phyloP scores from a whole-genome alignment of 345 rosid genomes.

The Sisymbrium irio region DNA sequence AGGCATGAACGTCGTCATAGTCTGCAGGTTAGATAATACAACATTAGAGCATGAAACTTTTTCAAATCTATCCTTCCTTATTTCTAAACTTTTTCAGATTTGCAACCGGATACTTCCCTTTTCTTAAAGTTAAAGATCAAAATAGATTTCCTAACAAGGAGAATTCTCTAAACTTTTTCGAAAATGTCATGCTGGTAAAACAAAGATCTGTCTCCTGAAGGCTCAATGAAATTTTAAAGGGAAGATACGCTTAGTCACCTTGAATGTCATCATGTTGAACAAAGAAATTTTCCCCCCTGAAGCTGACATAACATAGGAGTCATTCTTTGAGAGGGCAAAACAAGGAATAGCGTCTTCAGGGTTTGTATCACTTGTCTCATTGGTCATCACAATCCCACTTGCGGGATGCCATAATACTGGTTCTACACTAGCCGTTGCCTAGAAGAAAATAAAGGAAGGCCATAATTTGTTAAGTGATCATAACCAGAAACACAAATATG shows the following conservation, averaged over 20 bases:
- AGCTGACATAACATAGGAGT: conserved; percentile 70
- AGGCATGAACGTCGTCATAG: conserved; percentile 74
- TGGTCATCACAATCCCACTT: conserved; percentile 68
- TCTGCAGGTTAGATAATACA: conserved; percentile 41
- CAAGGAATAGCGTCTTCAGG: conserved; percentile 82
- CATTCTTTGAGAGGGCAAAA: conserved; percentile 75
- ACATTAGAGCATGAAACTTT: background rate
- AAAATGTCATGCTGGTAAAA: background rate
- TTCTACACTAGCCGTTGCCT: conserved; percentile 62
- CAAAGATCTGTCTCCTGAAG: background rate
- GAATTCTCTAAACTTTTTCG: background rate
- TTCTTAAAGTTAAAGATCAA: background rate
- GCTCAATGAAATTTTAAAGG: background rate
- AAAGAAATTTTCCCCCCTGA: conserved; percentile 58
- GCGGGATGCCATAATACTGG: conserved; percentile 81
- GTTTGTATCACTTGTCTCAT: conserved; percentile 55
- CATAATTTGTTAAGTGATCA: background rate
- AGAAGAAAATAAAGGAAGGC: background rate
- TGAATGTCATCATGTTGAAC: conserved; percentile 56
- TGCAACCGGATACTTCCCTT: background rate
- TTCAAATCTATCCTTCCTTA: background rate
- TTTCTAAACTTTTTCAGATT: background rate
- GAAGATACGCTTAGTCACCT: conserved; percentile 45
- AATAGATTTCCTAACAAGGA: background rate
- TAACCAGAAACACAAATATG: background rate